Evolutionary conservation across 2,329 filamentous ascomycete species (phyloP).

Genomic region (Leptographium lundbergii): DNA sequence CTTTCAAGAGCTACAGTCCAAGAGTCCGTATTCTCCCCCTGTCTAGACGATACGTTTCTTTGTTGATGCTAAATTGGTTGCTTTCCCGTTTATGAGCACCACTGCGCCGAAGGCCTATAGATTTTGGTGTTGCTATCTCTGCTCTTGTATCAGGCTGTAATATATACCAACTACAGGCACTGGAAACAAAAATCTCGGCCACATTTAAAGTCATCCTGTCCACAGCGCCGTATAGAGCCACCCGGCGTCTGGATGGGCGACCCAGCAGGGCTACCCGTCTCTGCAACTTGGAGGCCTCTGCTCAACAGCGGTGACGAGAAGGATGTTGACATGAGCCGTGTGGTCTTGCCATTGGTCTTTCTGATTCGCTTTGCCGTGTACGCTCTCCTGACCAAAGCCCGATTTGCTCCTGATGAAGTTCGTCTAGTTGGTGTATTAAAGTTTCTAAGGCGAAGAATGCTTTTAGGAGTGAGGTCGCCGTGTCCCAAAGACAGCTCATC

Average conservation of each 20-base stretch:
- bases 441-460: background rate
- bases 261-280: constrained; percentile 10
- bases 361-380: background rate
- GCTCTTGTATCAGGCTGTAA: background rate
- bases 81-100: no score
- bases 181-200: constrained; percentile 47
- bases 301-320: constrained; percentile 5
- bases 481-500: constrained; percentile 26
- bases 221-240: constrained; percentile 38
- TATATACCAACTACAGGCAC: constrained; percentile 27
- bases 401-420: no score
- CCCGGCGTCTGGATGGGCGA: constrained; percentile 32
- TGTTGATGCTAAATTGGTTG: no score
- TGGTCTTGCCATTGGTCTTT: background rate
- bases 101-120: background rate
- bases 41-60: no score
- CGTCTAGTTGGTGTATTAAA: background rate
- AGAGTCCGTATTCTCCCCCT: background rate
- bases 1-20: background rate
- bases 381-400: background rate
- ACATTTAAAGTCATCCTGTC: constrained; percentile 42
- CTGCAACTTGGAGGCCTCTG: background rate
- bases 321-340: background rate
- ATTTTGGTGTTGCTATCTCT: background rate
- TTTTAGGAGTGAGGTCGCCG: constrained; percentile 13